Evolutionary conservation across 2,329 filamentous ascomycete species (phyloP).

Genomic region (Amauroascus verrucosus): DNA sequence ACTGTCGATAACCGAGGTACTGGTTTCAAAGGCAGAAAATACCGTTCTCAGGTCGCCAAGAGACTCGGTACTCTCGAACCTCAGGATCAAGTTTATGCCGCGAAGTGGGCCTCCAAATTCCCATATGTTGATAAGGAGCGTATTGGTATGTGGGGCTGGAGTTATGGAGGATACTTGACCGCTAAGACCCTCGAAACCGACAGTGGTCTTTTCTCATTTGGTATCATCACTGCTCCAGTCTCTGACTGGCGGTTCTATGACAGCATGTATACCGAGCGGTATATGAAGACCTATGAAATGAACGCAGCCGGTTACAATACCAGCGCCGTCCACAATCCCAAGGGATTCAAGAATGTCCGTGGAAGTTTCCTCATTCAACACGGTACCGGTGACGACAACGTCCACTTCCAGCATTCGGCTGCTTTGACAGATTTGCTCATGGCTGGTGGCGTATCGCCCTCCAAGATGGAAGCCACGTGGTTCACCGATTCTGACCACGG

Average conservation of each 20-base stretch:
- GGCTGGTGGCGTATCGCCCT: slow-evolving; percentile 47
- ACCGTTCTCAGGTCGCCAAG: slow-evolving; percentile 48
- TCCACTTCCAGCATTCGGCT: slow-evolving; percentile 59
- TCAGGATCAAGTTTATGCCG: slow-evolving; percentile 58
- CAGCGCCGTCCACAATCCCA: slow-evolving; percentile 48
- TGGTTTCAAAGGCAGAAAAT: slow-evolving; percentile 52
- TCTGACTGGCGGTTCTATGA: slow-evolving; percentile 63
- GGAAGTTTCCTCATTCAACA: slow-evolving; percentile 56
- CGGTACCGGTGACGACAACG: slow-evolving; percentile 60
- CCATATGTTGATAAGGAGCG: slow-evolving; percentile 48
- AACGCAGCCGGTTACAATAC: slow-evolving; percentile 53
- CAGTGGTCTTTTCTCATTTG: slow-evolving; percentile 52
- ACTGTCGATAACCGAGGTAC: slow-evolving; percentile 61
- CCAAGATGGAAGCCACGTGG: slow-evolving; percentile 53
- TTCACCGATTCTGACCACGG: slow-evolving; percentile 58
- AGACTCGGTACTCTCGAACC: slow-evolving; percentile 56
- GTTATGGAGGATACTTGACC: slow-evolving; percentile 56
- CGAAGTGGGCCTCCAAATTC: slow-evolving; percentile 43
- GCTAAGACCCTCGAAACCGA: slow-evolving; percentile 56
- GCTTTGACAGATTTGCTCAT: slow-evolving; percentile 54
- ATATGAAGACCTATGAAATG: slow-evolving; percentile 53
- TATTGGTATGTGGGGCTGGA: slow-evolving; percentile 60
- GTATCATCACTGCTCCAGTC: slow-evolving; percentile 55
- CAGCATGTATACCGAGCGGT: slow-evolving; percentile 60
- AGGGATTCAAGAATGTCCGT: slow-evolving; percentile 52